Conservation (phyloP, 2,329 filamentous ascomycete genomes). For the Alternaria hordeiaustralica region DNA sequence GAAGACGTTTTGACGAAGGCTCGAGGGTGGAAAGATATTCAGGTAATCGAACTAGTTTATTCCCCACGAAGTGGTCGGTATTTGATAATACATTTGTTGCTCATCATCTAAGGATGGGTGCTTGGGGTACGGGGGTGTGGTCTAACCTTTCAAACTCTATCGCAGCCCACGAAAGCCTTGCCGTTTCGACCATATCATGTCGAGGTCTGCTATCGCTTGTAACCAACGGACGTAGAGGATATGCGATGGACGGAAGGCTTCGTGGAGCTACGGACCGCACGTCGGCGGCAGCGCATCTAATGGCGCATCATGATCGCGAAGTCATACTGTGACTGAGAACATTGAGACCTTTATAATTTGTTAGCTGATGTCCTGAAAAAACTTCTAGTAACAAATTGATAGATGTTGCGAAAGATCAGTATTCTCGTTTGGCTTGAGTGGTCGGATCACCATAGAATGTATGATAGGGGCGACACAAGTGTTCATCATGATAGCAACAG, state of each 20-base stretch:
- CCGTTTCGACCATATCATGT: not conserved
- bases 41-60: constrained; percentile 50
- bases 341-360: constrained; percentile 6
- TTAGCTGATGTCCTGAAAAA: constrained; percentile 25
- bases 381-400: constrained; percentile 7
- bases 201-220: constrained; percentile 1
- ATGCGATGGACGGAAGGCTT: not conserved
- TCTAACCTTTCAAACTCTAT: constrained; percentile 21
- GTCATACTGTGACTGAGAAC: not conserved
- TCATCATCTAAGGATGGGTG: constrained; percentile 39
- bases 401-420: constrained; percentile 34
- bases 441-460: constrained; percentile 49
- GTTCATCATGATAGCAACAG: constrained; percentile 39
- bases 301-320: not conserved
- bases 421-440: constrained; percentile 51
- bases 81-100: constrained; percentile 50
- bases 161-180: constrained; percentile 25
- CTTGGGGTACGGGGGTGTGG: constrained; percentile 3
- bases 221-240: not conserved
- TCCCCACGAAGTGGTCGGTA: constrained; percentile 48
- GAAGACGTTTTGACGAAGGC: not conserved
- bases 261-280: constrained; percentile 3
- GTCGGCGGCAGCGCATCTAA: not conserved
- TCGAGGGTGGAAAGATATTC: constrained; percentile 26
- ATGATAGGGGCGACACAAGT: constrained; percentile 51